These are phyloP conservation scores for Iodosphaeria phyllophila DNA, from an alignment of 2,329 filamentous ascomycete species.

Conservation along the genomic window DNA sequence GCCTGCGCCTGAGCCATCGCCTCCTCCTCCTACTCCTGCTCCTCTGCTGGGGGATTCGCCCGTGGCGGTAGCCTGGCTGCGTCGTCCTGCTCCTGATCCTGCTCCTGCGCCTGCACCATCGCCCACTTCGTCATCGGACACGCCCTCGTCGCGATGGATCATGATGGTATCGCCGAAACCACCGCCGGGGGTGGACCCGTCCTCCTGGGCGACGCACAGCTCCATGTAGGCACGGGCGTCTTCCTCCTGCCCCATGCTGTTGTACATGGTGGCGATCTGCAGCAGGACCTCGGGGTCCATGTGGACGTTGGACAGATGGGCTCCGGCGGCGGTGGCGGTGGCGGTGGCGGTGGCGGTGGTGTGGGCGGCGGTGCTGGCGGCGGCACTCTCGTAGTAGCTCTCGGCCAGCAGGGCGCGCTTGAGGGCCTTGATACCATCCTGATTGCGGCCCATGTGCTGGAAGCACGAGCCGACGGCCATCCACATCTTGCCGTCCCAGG, in stretches of 20 bases:
- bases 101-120: constrained; percentile 10
- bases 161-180: constrained; percentile 28
- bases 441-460: constrained; percentile 68
- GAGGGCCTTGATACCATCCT: constrained; percentile 87
- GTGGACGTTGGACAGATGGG: constrained; percentile 32
- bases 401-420: constrained; percentile 84
- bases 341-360: constrained; percentile 29
- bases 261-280: constrained; percentile 80
- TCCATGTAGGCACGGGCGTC: constrained; percentile 93
- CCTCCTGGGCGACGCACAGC: constrained; percentile 80
- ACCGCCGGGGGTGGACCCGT: constrained; percentile 37
- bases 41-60: constrained; percentile 9
- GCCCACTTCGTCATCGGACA: constrained; percentile 20
- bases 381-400: constrained; percentile 59
- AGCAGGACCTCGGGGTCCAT: constrained; percentile 83
- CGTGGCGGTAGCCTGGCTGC: too few species aligned
- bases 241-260: constrained; percentile 55
- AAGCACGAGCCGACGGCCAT: constrained; percentile 85
- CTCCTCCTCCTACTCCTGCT: constrained; percentile 10
- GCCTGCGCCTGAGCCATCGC: too few species aligned
- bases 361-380: constrained; percentile 24
- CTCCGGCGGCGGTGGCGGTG: constrained; percentile 20
- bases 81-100: too few species aligned
- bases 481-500: constrained; percentile 98
- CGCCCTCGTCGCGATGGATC: constrained; percentile 31